Percentiles rank a stretch among this genome's conserved stretches.
Conservation (phyloP, 2,329 filamentous ascomycete genomes). For the Sarocladium oryzae region DNA sequence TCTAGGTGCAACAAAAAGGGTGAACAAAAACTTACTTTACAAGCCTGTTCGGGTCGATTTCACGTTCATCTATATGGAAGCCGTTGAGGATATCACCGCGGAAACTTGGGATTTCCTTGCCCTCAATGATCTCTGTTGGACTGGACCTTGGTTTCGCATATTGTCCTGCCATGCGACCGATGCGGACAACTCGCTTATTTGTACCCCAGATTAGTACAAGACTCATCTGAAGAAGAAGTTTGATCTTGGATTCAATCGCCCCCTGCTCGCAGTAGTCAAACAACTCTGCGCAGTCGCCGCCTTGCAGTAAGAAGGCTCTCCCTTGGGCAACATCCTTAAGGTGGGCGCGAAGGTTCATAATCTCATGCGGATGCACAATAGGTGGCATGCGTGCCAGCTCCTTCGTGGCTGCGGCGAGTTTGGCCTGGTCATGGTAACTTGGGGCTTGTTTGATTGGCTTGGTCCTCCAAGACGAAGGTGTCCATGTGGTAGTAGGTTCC, state of each 20-base stretch:
- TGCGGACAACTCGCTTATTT: constrained; percentile 77
- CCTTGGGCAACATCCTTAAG: constrained; percentile 83
- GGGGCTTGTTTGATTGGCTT: constrained; percentile 77
- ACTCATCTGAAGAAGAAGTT: constrained; percentile 94
- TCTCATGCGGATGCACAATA: constrained; percentile 74
- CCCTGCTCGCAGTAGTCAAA: constrained; percentile 92
- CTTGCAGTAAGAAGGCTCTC: constrained; percentile 89
- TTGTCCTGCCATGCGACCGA: constrained; percentile 94
- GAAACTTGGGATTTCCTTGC: constrained; percentile 80
- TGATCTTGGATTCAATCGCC: constrained; percentile 93
- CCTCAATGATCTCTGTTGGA: constrained; percentile 75
- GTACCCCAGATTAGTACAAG: constrained; percentile 88
- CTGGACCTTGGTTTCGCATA: constrained; percentile 94
- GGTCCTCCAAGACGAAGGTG: constrained; percentile 63
- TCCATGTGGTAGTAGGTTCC: constrained; percentile 35
- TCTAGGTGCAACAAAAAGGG: not conserved
- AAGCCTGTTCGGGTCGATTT: constrained; percentile 75
- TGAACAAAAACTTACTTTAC: constrained; percentile 54
- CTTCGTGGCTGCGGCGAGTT: constrained; percentile 51
- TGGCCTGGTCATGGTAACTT: constrained; percentile 56
- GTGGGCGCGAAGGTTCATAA: constrained; percentile 69
- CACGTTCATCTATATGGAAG: constrained; percentile 66
- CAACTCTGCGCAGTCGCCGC: constrained; percentile 93
- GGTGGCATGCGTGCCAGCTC: constrained; percentile 68
- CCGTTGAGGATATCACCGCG: constrained; percentile 94